Base-by-base conservation (phyloP, 139 green algal species). In the Chlorella sp. region DNA sequence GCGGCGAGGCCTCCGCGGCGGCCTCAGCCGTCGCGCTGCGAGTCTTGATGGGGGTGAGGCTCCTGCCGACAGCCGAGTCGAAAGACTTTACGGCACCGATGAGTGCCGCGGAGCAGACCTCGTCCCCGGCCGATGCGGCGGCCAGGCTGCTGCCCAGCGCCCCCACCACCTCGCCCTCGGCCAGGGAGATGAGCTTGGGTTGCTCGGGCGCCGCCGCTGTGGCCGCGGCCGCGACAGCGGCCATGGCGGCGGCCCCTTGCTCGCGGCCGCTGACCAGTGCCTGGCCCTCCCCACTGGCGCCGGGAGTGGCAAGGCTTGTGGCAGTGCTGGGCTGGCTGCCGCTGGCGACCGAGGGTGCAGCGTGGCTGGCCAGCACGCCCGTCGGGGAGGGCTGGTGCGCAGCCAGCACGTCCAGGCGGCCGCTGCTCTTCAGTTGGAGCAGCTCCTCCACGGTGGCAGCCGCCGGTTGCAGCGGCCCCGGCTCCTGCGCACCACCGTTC, bases 21-120 rank as follows among this genome's bases (percentile, higher is more conserved):
- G n/a, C n/a, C 62, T 9, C 53, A 61, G 2, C 3, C 53, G 27
- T 61, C 55, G 14, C 11, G 45, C 56, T 41, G 33, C 60, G 59
- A 2, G 72, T 77, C 58, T 67, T 70, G 60, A 77, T 77, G 31
- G 72, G 72, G 3, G 72, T 77, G 2, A 77, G 72, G 36, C 35
- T 40, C 25, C 31, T 31, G 29, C 45, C 35, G 11, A 77, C 46
- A 19, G 53, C 25, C 15, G 43, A 43, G 72, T 70, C 59, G 12
- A 77, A 77, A 14, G 19, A 53, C 2, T 27, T 8, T 3, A 74
- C 53, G 2, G 68, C 68, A 4, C 68, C 68, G 0, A 74, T 64
- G 1, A 65, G 51, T 23, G 48, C 31, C 4, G 68, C 38, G 50
- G 36, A 55, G 68, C 68, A 74, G 25, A 51, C 5, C 17, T 5